A percentile compares a stretch with the other conserved stretches of the same genome.
Conservation (phyloP, 148 eudicot species). For the Hydrangea macrophylla region DNA sequence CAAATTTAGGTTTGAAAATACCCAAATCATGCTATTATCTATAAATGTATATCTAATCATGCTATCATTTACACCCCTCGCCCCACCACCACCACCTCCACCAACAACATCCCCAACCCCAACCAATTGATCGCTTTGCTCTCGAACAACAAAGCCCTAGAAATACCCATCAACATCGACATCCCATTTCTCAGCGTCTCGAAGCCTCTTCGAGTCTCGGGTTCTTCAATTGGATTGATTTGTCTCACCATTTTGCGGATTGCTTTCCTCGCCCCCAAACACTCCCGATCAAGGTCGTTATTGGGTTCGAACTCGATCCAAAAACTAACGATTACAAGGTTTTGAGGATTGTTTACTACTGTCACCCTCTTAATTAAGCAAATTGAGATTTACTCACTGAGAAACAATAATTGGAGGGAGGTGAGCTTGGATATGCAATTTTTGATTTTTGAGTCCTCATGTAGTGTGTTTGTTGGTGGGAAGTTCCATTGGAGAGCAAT, state of each 20-base stretch:
- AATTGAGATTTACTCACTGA: slow-evolving; percentile 26
- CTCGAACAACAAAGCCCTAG: neutral
- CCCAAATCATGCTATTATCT: too few relatives aligned
- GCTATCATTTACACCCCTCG: slow-evolving; percentile 6
- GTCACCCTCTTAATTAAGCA: slow-evolving; percentile 18
- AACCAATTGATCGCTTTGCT: neutral
- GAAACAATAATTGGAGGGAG: slow-evolving; percentile 19
- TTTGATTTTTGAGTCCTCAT: slow-evolving; percentile 1
- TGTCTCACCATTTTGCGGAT: slow-evolving; percentile 17
- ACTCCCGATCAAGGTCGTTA: slow-evolving; percentile 13
- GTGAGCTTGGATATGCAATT: slow-evolving; percentile 11
- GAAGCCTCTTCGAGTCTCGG: slow-evolving; percentile 16
- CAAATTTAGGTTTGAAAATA: too few relatives aligned
- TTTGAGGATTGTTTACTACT: slow-evolving; percentile 20
- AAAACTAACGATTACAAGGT: slow-evolving; percentile 15
- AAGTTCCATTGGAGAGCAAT: slow-evolving; percentile 27
- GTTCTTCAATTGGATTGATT: slow-evolving; percentile 23
- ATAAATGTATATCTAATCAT: too few relatives aligned
- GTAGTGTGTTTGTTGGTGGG: slow-evolving; percentile 18
- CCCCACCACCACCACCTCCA: neutral
- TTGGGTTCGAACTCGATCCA: slow-evolving; percentile 25
- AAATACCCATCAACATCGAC: slow-evolving; percentile 16
- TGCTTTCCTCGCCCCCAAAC: slow-evolving; percentile 15
- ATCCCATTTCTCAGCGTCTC: slow-evolving; percentile 14
- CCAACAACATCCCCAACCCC: too few relatives aligned